Conservation (phyloP, 306 rosid species). For the Phaseolus lunatus region DNA sequence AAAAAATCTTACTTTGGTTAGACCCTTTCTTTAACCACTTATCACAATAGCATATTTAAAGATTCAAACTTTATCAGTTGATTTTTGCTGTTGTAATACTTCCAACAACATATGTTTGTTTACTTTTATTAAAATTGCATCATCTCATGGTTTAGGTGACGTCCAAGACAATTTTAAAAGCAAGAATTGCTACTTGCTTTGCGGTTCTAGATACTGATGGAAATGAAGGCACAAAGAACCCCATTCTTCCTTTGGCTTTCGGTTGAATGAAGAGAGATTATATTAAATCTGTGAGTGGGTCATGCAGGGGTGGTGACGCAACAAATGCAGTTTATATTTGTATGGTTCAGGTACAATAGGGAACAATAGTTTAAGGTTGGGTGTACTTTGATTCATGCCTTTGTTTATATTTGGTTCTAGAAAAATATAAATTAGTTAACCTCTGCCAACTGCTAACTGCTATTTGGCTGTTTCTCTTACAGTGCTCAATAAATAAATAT, state of each 20-base stretch:
- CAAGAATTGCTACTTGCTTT: slow-evolving; percentile 4
- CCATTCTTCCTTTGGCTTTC: slow-evolving; percentile 19
- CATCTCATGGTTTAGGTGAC: slow-evolving; percentile 50
- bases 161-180: slow-evolving; percentile 37
- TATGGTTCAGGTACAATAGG: slow-evolving; percentile 44
- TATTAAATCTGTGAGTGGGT: slow-evolving; percentile 29
- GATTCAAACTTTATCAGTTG: neutral
- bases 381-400: slow-evolving; percentile 14
- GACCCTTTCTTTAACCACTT: neutral
- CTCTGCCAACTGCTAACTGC: slow-evolving; percentile 42
- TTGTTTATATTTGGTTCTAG: neutral
- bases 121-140: slow-evolving; percentile 30
- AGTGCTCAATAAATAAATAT: neutral
- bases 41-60: no score
- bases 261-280: slow-evolving; percentile 29
- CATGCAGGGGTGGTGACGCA: slow-evolving; percentile 44
- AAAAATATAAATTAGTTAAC: slow-evolving; percentile 16
- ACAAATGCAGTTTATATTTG: slow-evolving; percentile 30
- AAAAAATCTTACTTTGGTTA: slow-evolving; percentile 11
- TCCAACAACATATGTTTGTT: neutral
- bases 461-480: slow-evolving; percentile 31
- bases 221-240: neutral
- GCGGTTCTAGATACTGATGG: slow-evolving; percentile 1
- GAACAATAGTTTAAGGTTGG: slow-evolving; percentile 5
- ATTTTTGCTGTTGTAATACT: neutral